Evolutionary conservation across 116 monocot genomes (phyloP), one percentile per base, ranked within the genome.

Genomic region (Papilionanthe hybrid): DNA sequence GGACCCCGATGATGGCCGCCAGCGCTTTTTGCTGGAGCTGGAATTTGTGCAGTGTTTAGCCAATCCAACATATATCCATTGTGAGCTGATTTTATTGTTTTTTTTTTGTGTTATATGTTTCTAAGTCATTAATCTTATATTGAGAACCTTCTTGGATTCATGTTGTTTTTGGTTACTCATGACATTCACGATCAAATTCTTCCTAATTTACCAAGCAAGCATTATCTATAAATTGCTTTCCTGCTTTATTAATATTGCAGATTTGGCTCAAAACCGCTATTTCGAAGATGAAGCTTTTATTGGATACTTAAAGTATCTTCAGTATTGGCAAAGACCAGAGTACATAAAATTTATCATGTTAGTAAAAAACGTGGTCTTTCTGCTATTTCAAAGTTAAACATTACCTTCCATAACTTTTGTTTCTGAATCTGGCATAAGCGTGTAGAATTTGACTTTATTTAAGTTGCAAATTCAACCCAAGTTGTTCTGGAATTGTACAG

Each of bases 251-350:
- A 29, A 17, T 75, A 22, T 9, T 71, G 66, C 85, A 99, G 99
- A 99, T 92, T 86, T 99, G 75, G 99, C 95, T 45, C 99, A 99
- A 81, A 95, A 99, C 63, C 88, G 95, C 18, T 95, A 99, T 69
- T 99, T 99, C 72, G 99, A 99, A 78, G 99, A 99, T 77, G 99
- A 95, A 53, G 95, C 95, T 17, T 99, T 99, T 82, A 95, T 99
- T 81, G 95, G 95, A 76, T 99, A 99, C 77, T 82, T 99, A 84
- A 99, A 99, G 71, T 99, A 99, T 75, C 92, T 99, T 53, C 91
- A 93, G 79, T 99, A 99, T 49, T 95, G 99, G 95, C 91, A 93
- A 79, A 80, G 77, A 42, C 92, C 95, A 6, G 99, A 99, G 81
- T 95, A 99, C 57, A 79, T 92, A 78, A 99, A 95, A 72, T 95